These are phyloP conservation scores for Combretum micranthum DNA, from an alignment of 345 rosid species.

Conservation along the genomic window DNA sequence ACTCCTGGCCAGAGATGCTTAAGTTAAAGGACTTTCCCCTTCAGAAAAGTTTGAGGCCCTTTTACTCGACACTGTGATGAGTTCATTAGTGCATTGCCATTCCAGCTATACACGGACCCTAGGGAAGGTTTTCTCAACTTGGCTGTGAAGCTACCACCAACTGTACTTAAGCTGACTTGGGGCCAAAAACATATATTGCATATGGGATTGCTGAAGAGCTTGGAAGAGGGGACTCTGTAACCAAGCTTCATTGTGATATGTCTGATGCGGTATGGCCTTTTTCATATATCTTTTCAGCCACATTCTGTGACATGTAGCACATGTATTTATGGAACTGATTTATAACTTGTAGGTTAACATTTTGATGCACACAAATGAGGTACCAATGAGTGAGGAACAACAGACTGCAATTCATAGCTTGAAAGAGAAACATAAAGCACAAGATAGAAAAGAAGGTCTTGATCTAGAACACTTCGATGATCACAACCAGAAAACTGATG, in stretches of 20 bases:
- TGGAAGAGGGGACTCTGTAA: slow-evolving; percentile 92
- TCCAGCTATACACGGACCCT: slow-evolving; percentile 75
- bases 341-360: slow-evolving; percentile 56
- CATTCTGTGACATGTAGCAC: background rate
- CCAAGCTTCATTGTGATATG: slow-evolving; percentile 90
- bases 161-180: slow-evolving; percentile 66
- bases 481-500: slow-evolving; percentile 1
- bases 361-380: slow-evolving; percentile 64
- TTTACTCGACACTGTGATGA: too few relatives aligned
- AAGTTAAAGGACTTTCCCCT: too few relatives aligned
- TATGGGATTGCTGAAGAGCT: slow-evolving; percentile 72
- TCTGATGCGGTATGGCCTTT: slow-evolving; percentile 87
- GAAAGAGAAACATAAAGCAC: slow-evolving; percentile 51
- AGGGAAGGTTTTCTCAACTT: slow-evolving; percentile 70
- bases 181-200: slow-evolving; percentile 91
- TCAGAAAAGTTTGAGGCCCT: too few relatives aligned
- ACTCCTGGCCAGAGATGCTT: too few relatives aligned
- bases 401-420: slow-evolving; percentile 32
- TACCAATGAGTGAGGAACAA: slow-evolving; percentile 43
- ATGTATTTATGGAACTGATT: background rate
- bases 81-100: slow-evolving; percentile 71
- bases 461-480: slow-evolving; percentile 10
- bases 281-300: background rate
- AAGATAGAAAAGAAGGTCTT: slow-evolving; percentile 43
- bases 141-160: slow-evolving; percentile 63